Evolutionary conservation across 179 eudicot species (phyloP), one percentile per base, ranked within the genome.

Genomic region (Silene coronaria): DNA sequence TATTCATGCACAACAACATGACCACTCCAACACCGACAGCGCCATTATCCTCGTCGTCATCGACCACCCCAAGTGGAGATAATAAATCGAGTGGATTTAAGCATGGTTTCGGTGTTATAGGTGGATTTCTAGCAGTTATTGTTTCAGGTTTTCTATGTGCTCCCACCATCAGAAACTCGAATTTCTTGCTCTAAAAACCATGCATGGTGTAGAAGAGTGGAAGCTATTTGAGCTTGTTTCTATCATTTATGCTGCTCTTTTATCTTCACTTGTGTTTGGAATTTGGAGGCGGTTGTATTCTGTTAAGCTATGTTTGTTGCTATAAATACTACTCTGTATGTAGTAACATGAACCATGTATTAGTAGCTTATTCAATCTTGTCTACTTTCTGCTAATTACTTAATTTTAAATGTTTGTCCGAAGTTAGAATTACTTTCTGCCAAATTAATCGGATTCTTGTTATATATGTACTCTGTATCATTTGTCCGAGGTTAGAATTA

Each of bases 1-100:
- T 81, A 73, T 81, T 81, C 76, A 26, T 69, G 80, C 51, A 77
- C 17, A 81, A 28, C 30, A 74, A 32, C 34, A 66, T 65, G 30
- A 51, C 83, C 22, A 30, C 77, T 5, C 13, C 80, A 0, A 5
- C 77, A 8, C 38, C 57, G 23, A 13, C 80, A 46, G 5, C 70
- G 6, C 38, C 83, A 11, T 24, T 65, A 0, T 38, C 77, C 0
- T 66, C 70, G 16, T 57, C 80, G 3, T 1, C 80, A 1, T 1
- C 83, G 19, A 6, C 24, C 59, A 34, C 34, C 27, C 13, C 57
- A 55, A 14, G 28, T n/a, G 66, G 32, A 16, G 28, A 19, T 58
- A 60, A 17, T 0, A n/a, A n/a, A n/a, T 59, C 77, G 6, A 69
- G 60, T 38, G 72, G 62, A 34, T 23, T 51, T 9, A 81, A 69